Evolutionary conservation across 768 basidiomycete genomes (phyloP).

Genomic region (Macrolepiota fuliginosa): DNA sequence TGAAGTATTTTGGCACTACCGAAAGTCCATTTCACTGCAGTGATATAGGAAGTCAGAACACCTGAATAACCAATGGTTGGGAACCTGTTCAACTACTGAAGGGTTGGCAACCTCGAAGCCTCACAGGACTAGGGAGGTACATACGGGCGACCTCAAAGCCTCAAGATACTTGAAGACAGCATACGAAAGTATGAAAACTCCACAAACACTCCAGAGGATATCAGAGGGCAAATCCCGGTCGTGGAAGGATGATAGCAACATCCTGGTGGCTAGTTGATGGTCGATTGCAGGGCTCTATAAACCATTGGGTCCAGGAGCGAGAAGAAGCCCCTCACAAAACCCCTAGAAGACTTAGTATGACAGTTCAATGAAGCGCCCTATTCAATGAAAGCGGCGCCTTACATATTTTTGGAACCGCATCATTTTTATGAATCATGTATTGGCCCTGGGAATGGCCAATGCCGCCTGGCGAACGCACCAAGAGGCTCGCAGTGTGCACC

Average conservation of each 20-base stretch:
- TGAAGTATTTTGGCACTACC: slow-evolving; percentile 22
- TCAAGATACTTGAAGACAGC: background rate
- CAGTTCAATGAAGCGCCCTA: background rate
- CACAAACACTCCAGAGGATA: background rate
- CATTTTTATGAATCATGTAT: too few species aligned
- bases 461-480: too few species aligned
- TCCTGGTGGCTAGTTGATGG: background rate
- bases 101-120: background rate
- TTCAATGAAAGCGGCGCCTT: background rate
- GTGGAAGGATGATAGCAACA: background rate
- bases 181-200: background rate
- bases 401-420: background rate
- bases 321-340: background rate
- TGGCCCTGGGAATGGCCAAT: too few species aligned
- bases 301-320: background rate
- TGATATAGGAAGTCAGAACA: slow-evolving; percentile 22
- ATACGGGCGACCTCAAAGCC: background rate
- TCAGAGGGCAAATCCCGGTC: background rate
- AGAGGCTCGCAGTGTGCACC: too few species aligned
- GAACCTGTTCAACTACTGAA: background rate
- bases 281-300: background rate
- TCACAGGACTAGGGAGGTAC: background rate
- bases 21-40: slow-evolving; percentile 20
- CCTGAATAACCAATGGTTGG: slow-evolving; percentile 16
- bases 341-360: background rate